Evolutionary conservation across 257 asterid species (phyloP), one percentile per base, ranked within the genome.

Genomic region (Petunia secreta): DNA sequence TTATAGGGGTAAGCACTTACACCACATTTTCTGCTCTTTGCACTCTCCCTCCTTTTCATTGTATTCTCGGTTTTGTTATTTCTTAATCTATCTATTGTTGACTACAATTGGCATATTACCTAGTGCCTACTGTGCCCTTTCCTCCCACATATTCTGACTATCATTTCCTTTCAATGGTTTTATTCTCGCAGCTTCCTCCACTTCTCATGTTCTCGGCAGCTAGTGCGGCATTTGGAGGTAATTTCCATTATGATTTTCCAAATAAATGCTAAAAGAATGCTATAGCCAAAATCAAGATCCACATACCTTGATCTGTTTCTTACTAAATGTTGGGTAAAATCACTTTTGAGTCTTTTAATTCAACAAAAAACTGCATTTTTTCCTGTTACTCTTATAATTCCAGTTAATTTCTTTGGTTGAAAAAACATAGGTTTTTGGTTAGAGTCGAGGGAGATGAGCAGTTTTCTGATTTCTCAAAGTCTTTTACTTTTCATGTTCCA

Each of bases 181-280:
- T 50, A 68, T 52, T 59, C 80, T 83, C 60, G 71, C 89, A 91
- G 94, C 77, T 92, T 83, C 94, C 97, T 54, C 90, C 95, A 67
- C 89, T 92, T 48, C 84, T 92, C 38, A 82, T 90, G 84, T 92
- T 87, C 84, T 87, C 99, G 63, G 94, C 95, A 16, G 93, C 96
- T 80, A 89, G 97, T 84, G 93, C 98, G 66, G 91, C 91, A 71
- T 91, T 92, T 91, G 98, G 98, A 88, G 98, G 99, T 92, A 88
- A 75, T 86, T 69, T 80, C 15, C 36, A 67, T 41, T 34, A 43
- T 0, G 41, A 66, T 41, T 59, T 41, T 41, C 40, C 40, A 15
- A n/a, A 9, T 40, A n/a, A 8, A 41, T 2, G 48, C 25, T 41
- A 41, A 15, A 43, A 41, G 15, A 67, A 67, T 67, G 75, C 2